Evolutionary conservation across 2,329 filamentous ascomycete genomes (phyloP), one percentile per base, ranked within the genome.

Genomic region (Fusarium coicis): DNA sequence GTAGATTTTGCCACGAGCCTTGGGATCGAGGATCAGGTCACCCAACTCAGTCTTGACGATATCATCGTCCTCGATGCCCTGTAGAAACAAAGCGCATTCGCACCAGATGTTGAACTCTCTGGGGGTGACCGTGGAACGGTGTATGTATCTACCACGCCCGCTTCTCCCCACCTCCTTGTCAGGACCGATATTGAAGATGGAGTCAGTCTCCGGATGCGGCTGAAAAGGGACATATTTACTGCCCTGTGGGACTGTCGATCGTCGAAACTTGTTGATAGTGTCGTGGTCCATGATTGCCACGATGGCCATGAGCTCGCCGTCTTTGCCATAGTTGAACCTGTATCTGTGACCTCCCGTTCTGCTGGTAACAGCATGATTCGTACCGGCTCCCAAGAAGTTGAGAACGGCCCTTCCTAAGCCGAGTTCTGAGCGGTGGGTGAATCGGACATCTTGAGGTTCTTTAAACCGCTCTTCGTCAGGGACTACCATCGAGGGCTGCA

Each of bases 321-420:
- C n/a, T 10, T 43, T 76, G n/a, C 71, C 77, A 52, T 80, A 79
- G 49, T 79, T 75, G 66, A 82, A 82, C 16, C n/a, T 73, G 78
- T 78, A 81, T 4, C 59, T 69, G 59, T 78, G 78, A 9, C 73
- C 69, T 2, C 79, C 77, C 0, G 78, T 73, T 18, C 54, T 43
- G 58, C 77, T 81, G 6, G 67, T 61, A 8, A 82, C 63, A 16
- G 39, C 49, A 53, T 81, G 79, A 39, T 81, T 80, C 42, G 76
- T 72, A 7, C 40, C 59, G 4, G 52, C 53, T 36, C 80, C 71
- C 73, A 81, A 57, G 5, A 82, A 60, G n/a, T 76, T 72, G 16
- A 81, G 63, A n/a, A 80, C 54, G 8, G 79, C 77, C n/a, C 79
- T 40, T 47, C 80, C 79, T 39, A 81, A 70, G 5, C 81, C 79